A percentile compares a stretch with the other conserved stretches of the same genome.
These are phyloP conservation scores for Chlorella sorokiniana DNA, from an alignment of 139 green algal species.

Conservation along the genomic window DNA sequence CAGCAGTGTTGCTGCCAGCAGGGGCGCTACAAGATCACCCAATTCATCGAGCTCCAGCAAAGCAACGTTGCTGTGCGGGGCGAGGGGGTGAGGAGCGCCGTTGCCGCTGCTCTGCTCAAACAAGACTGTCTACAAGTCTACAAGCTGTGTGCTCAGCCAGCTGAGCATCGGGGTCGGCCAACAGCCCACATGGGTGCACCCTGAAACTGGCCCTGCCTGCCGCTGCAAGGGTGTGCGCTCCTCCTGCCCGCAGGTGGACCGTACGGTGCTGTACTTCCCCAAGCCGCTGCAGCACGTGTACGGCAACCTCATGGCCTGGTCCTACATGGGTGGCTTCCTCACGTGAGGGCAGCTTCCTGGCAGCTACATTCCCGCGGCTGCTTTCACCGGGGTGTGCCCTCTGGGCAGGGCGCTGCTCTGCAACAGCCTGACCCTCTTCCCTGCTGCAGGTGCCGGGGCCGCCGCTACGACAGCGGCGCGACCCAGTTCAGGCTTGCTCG, in stretches of 20 bases:
- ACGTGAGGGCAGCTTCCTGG: neutral
- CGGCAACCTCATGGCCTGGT: slow-evolving; percentile 10
- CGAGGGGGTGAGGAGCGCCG: slow-evolving; percentile 19
- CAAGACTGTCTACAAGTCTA: too few species aligned
- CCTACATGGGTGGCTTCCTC: slow-evolving; percentile 11
- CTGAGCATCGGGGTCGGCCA: too few species aligned
- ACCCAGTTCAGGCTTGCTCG: neutral
- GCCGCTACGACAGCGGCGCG: neutral
- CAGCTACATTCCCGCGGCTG: neutral
- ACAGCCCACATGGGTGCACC: too few species aligned
- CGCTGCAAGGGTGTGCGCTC: too few species aligned
- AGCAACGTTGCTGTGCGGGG: slow-evolving; percentile 23
- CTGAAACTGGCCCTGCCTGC: too few species aligned
- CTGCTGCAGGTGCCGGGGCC: neutral
- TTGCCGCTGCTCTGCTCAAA: too few species aligned
- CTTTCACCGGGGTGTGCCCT: neutral
- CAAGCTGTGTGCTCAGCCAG: too few species aligned
- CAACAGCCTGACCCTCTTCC: neutral
- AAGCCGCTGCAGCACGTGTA: neutral
- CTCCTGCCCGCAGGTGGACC: neutral
- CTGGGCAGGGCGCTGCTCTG: neutral
- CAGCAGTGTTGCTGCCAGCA: slow-evolving; percentile 8
- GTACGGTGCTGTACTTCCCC: slow-evolving; percentile 2
- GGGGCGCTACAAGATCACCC: slow-evolving; percentile 7
- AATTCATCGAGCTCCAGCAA: slow-evolving; percentile 1